Base-by-base conservation (phyloP, 2,329 filamentous ascomycete species). In the Stagonosporopsis tanaceti region DNA sequence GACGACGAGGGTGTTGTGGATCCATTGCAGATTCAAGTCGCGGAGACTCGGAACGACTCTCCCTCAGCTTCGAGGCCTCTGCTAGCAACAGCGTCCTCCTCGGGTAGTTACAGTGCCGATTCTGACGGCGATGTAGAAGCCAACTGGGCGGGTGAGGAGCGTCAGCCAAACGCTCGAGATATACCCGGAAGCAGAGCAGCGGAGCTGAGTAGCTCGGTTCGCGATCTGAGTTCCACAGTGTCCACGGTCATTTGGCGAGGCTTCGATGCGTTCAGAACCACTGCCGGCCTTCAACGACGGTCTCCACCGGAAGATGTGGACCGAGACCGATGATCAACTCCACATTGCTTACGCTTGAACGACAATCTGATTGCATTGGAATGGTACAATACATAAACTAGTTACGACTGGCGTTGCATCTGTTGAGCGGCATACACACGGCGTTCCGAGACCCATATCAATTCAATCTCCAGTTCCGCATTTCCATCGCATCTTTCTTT, bases 31-130 rank as follows among this genome's bases (percentile, higher is more conserved):
- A 69, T 67, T 4, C 76, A 79, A 65, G 80, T 78, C 32, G 76
- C 76, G 2, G 77, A 80, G 53, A 78, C 76, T 2, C 73, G 75
- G 27, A 81, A 81, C 50, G 78, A 80, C 25, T 79, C 81, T 6
- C 79, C 81, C 3, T 82, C 82, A 25, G 79, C 84, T 5, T 82
- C 82, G 25, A 76, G 80, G 30, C 81, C 81, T 8, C 79, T 85
- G 15, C 73, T 77, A 11, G 66, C 70, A 14, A 60, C 64, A 15
- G 50, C 62, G 6, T 65, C 71, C 4, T 53, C 53, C 17, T 45
- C 57, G 11, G 30, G 34, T 20, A 47, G 59, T 25, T 35, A 45
- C 38, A 48, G 44, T 8, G 57, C 38, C 38, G 60, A 44, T 51
- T 56, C 42, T 50, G 48, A 32, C n/a, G 66, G 63, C 24, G 73